Evolutionary conservation across 140 eudicot species (phyloP).

Genomic region (Oenanthe javanica): DNA sequence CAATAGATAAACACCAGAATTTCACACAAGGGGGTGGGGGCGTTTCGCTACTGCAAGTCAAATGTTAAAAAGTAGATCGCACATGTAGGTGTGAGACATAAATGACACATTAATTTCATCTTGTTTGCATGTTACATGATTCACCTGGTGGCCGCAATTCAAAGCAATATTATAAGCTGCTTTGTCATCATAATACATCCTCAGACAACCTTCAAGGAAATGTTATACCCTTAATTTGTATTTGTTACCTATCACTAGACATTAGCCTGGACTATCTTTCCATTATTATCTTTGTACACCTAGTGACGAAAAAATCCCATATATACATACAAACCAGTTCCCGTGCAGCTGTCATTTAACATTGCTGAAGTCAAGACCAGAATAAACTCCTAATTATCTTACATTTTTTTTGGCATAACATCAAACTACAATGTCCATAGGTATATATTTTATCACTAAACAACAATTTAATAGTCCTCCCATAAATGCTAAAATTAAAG

Average conservation of each 20-base stretch:
- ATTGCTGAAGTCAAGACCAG: background rate
- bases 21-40: background rate
- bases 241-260: background rate
- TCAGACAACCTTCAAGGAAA: background rate
- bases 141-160: background rate
- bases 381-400: background rate
- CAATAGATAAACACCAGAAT: background rate
- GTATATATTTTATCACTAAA: too few species aligned
- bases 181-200: background rate
- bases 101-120: background rate
- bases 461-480: too few species aligned
- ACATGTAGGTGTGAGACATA: background rate
- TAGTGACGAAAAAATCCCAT: background rate
- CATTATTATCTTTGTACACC: background rate
- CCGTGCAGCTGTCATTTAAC: background rate
- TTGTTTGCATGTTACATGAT: background rate
- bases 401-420: background rate
- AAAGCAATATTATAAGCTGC: background rate
- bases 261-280: background rate
- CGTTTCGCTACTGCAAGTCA: background rate
- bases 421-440: background rate
- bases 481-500: too few species aligned
- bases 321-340: too few species aligned
- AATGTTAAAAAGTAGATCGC: background rate
- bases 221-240: background rate